phyloP scores from a whole-genome alignment of 2,329 filamentous ascomycete species.

The Pseudophaeomoniella oleicola region DNA sequence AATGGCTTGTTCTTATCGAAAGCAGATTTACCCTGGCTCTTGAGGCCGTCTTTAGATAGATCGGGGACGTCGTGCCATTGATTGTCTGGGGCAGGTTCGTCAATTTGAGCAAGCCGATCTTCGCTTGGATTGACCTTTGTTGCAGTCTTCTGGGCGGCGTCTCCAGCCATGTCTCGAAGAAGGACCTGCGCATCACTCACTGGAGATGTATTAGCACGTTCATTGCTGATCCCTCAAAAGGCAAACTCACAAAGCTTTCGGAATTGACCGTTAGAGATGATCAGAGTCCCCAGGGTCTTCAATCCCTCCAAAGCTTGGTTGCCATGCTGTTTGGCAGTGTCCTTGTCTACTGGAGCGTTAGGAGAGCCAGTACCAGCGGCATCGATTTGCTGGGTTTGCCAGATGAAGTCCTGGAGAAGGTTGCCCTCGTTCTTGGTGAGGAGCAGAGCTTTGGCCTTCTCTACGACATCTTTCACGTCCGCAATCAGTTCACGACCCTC shows the following conservation, averaged over 20 bases:
- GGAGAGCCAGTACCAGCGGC: constrained; percentile 47
- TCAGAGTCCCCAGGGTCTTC: constrained; percentile 70
- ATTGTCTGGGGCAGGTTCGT: constrained; percentile 76
- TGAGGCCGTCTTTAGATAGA: constrained; percentile 54
- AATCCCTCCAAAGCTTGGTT: constrained; percentile 73
- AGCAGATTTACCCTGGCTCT: constrained; percentile 49
- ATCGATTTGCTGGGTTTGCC: constrained; percentile 65
- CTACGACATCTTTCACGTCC: constrained; percentile 66
- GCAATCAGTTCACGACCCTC: constrained; percentile 69
- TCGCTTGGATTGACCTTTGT: constrained; percentile 61
- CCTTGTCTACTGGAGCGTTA: constrained; percentile 56
- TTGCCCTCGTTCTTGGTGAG: constrained; percentile 93
- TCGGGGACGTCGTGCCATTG: constrained; percentile 84
- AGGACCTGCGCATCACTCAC: constrained; percentile 69
- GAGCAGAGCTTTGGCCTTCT: constrained; percentile 69
- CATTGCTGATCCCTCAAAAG: too few relatives aligned
- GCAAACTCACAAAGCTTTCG: constrained; percentile 61
- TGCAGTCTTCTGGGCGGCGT: constrained; percentile 71
- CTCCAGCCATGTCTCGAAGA: constrained; percentile 78
- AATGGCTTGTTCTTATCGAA: constrained; percentile 43
- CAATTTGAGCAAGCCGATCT: constrained; percentile 62
- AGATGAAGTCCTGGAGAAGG: constrained; percentile 90
- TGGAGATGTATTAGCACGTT: too few relatives aligned
- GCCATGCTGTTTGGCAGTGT: constrained; percentile 66
- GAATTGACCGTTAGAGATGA: constrained; percentile 95